A percentile compares a stretch with the other conserved stretches of the same genome.
Conservation (phyloP, 192 early-diverging fungal species). For the Backusella westeae region DNA sequence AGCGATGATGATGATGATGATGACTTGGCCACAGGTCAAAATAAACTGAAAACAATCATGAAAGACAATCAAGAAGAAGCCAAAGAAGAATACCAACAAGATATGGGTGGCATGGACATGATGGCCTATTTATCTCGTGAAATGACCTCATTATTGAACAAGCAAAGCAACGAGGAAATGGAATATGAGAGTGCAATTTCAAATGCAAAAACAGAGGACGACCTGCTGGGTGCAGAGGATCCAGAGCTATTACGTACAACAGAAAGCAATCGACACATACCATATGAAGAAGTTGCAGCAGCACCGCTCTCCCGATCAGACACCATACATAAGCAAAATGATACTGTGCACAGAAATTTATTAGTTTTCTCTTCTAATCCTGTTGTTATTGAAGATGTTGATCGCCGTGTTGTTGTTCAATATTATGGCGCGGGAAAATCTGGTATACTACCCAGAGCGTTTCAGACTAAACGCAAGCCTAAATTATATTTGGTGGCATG, state of each 20-base stretch:
- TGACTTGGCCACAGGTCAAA: not conserved
- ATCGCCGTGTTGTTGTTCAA: conserved; percentile 8
- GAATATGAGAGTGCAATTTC: not conserved
- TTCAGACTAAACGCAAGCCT: not conserved
- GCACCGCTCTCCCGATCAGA: not conserved
- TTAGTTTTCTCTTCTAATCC: conserved; percentile 24
- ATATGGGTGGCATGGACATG: not conserved
- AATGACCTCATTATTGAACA: conserved; percentile 2
- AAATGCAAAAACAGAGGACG: not conserved
- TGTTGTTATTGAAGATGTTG: not conserved
- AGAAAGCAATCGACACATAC: conserved; percentile 29
- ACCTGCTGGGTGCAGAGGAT: not conserved
- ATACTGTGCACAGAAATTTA: not conserved
- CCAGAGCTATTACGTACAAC: conserved; percentile 22
- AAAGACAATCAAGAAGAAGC: not conserved
- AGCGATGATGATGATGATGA: not conserved
- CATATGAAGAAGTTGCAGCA: conserved; percentile 1
- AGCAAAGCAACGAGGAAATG: not conserved
- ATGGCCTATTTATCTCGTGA: conserved; percentile 16
- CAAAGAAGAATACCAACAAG: not conserved
- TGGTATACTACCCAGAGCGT: not conserved
- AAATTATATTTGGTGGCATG: conserved; percentile 44
- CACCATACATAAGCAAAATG: not conserved
- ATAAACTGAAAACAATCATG: not conserved
- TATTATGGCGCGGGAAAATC: conserved; percentile 24